Base-by-base conservation (phyloP, 1,284 basidiomycete genomes). In the Mycena citricolor region DNA sequence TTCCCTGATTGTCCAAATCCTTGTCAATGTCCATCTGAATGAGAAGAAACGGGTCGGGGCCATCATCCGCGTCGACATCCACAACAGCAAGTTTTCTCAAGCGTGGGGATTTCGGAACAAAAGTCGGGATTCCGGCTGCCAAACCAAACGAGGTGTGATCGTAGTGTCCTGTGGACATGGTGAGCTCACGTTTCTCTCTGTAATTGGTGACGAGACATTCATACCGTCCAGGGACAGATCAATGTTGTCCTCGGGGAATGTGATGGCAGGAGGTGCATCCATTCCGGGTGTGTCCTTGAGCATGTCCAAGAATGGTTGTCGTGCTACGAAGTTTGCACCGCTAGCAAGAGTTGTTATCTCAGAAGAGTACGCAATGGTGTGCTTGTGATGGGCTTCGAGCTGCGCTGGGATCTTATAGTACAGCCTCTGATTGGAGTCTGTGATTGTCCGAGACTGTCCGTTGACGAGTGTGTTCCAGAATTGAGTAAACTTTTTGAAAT, bases 371-470 rank as follows among this genome's bases (percentile, higher is more conserved):
- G 32, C 19, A 14, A 37, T 28, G n/a, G 32, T 35, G 12, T 42
- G 35, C 20, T 44, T 44, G 28, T 44, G 42, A n/a, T 44, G 42
- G 5, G 33, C 32, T 29, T 43, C 41, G 17, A 43, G 41, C 4
- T 43, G 41, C 13, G 26, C 25, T 3, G 42, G 42, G 10, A 44
- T 12, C 26, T 44, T 44, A 29, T 44, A 44, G 20, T 44, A 44
- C 10, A 44, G 14, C 2, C 36, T 28, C 17, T 31, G 34, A 23
- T 44, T 44, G 12, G 36, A 38, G 16, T 44, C 42, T 1, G 34
- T 38, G 16, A 32, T 23, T 3, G 20, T 25, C 10, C 14, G 21
- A 14, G 42, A 30, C 21, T 44, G 42, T 6, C 5, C 34, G 20
- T 44, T 16, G 16, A 44, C 26, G 2, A 32, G 28, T 5, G n/a